A percentile compares a stretch with the other conserved stretches of the same genome.
Evolutionary conservation across 192 early-diverging fungal genomes (phyloP).

Genomic region (Coemansia sp.): DNA sequence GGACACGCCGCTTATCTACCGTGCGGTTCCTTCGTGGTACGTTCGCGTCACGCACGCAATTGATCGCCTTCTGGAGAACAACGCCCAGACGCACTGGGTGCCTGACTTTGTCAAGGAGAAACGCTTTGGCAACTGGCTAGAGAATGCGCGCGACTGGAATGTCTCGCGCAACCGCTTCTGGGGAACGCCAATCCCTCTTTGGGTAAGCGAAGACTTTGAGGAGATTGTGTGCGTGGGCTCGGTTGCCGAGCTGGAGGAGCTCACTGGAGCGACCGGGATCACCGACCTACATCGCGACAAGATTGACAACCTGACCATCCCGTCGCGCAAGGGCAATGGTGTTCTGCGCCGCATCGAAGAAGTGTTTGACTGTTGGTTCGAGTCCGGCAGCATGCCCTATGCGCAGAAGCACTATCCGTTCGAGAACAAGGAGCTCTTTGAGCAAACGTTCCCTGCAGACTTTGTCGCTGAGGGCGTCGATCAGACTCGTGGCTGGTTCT

Average conservation of each 20-base stretch:
- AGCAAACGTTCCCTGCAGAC: conserved; percentile 91
- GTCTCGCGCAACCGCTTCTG: conserved; percentile 97
- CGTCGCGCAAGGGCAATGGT: conserved; percentile 86
- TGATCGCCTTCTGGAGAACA: conserved; percentile 85
- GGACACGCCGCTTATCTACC: conserved; percentile 96
- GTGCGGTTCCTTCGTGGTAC: conserved; percentile 97
- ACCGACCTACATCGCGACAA: conserved; percentile 95
- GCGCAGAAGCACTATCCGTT: conserved; percentile 99
- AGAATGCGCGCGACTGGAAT: conserved; percentile 95
- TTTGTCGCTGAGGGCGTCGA: conserved; percentile 99
- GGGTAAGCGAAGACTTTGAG: conserved; percentile 90
- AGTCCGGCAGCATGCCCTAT: conserved; percentile 98
- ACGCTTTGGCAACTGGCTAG: conserved; percentile 97
- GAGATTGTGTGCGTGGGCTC: conserved; percentile 91
- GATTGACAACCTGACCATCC: conserved; percentile 96
- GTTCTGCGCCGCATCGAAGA: conserved; percentile 85
- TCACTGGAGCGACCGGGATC: conserved; percentile 81
- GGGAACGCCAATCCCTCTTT: conserved; percentile 99
- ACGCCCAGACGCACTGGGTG: conserved; percentile 90
- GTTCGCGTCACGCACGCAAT: conserved; percentile 83
- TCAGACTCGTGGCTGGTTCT: conserved; percentile 99
- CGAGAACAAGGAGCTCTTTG: conserved; percentile 90
- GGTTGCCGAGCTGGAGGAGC: conserved; percentile 81
- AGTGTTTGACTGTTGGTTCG: conserved; percentile 99
- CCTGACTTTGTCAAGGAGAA: conserved; percentile 96